Percentiles rank a stretch among this genome's conserved stretches.
These are phyloP conservation scores for Cocos nucifera DNA, from an alignment of 176 grass and related monocot species.

Conservation along the genomic window DNA sequence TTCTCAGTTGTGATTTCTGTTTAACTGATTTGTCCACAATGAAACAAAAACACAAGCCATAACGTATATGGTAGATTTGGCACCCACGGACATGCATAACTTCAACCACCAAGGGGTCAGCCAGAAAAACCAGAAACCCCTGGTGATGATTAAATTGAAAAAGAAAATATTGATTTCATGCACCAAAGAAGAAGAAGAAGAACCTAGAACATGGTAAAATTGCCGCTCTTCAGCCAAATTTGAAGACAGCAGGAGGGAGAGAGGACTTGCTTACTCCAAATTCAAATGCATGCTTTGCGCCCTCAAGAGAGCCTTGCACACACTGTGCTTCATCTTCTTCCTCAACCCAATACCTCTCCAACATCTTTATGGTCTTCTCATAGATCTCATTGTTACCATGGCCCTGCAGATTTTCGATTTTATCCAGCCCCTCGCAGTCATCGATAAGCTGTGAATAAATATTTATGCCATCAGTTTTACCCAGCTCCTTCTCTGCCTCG, in stretches of 20 bases:
- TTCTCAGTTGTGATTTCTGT: too few relatives aligned
- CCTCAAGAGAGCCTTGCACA: neutral
- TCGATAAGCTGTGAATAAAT: neutral
- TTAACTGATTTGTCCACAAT: too few relatives aligned
- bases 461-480: neutral
- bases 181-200: too few relatives aligned
- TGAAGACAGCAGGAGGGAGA: constrained; percentile 16
- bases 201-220: too few relatives aligned
- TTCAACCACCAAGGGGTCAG: too few relatives aligned
- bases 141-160: too few relatives aligned
- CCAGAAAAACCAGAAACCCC: too few relatives aligned
- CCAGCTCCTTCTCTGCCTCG: neutral
- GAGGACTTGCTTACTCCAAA: neutral
- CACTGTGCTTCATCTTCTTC: neutral
- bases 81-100: too few relatives aligned
- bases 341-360: constrained; percentile 19
- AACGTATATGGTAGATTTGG: too few relatives aligned
- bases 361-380: constrained; percentile 6
- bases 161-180: too few relatives aligned
- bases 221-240: constrained; percentile 4
- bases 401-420: constrained; percentile 1
- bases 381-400: neutral
- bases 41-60: too few relatives aligned
- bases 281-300: neutral
- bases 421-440: neutral